phyloP scores from a whole-genome alignment of 768 basidiomycete species.

The Lactifluus volemus region DNA sequence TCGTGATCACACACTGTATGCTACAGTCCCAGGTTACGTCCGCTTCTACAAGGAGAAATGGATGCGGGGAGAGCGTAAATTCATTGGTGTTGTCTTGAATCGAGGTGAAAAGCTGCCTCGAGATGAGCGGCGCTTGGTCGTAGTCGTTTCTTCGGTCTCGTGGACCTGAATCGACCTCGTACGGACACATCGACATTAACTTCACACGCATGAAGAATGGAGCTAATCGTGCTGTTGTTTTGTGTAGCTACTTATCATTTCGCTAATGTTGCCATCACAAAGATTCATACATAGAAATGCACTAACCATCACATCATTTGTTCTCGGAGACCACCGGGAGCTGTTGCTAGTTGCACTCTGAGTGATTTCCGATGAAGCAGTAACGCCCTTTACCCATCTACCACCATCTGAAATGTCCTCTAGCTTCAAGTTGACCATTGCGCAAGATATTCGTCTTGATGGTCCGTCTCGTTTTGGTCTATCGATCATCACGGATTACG shows the following conservation, averaged over 20 bases:
- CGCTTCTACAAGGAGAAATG: conserved; percentile 86
- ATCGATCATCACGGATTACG: not conserved
- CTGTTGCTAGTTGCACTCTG: not conserved
- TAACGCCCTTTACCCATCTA: not conserved
- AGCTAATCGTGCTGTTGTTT: not conserved
- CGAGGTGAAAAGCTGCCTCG: conserved; percentile 83
- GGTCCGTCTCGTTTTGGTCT: conserved; percentile 26
- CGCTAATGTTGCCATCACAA: not conserved
- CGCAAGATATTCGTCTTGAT: conserved; percentile 28
- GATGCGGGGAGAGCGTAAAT: conserved; percentile 65
- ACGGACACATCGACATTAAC: not conserved
- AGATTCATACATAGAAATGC: not conserved
- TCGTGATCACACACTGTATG: conserved; percentile 91
- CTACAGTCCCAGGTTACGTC: conserved; percentile 82
- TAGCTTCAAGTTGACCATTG: conserved; percentile 30
- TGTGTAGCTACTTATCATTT: not conserved
- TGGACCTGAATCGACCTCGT: conserved; percentile 42
- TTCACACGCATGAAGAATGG: not conserved
- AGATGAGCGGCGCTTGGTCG: conserved; percentile 67
- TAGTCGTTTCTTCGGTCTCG: conserved; percentile 76
- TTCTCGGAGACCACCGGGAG: too few relatives aligned
- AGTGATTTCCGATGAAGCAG: too few relatives aligned
- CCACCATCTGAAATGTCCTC: conserved; percentile 19
- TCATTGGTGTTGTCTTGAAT: conserved; percentile 75
- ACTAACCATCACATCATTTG: not conserved